Percentiles rank a stretch among this genome's conserved stretches.
Evolutionary conservation across 148 eudicot species (phyloP).

Genomic region (Rhododendron williamsianum): DNA sequence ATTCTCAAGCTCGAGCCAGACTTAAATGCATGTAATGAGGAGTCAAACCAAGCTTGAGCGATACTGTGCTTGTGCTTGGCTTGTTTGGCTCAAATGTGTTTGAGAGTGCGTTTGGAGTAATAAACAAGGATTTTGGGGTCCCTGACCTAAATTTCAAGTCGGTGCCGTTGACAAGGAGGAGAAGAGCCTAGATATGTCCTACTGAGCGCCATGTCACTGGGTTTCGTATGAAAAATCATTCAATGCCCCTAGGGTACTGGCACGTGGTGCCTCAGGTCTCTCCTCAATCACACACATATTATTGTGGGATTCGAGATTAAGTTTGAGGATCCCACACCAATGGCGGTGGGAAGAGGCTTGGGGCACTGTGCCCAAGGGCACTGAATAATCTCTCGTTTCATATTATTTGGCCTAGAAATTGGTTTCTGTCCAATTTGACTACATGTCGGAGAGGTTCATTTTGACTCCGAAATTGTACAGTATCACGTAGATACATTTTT

Average conservation of each 20-base stretch:
- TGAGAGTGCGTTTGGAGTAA: not conserved
- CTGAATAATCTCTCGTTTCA: not conserved
- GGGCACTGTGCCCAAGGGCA: no score
- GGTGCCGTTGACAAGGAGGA: not conserved
- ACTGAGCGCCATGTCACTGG: not conserved
- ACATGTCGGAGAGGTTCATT: not conserved
- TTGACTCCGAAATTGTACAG: not conserved
- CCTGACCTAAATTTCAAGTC: not conserved
- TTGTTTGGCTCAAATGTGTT: not conserved
- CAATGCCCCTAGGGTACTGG: no score
- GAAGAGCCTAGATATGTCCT: not conserved
- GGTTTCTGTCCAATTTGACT: not conserved
- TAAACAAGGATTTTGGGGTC: not conserved
- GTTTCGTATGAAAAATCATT: no score
- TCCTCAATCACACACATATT: no score
- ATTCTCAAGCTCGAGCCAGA: not conserved
- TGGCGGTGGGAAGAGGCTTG: no score
- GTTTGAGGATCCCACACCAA: no score
- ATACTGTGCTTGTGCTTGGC: no score
- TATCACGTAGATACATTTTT: not conserved
- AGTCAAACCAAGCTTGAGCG: not conserved
- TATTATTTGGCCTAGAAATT: not conserved
- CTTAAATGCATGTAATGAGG: no score
- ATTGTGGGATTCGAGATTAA: no score
- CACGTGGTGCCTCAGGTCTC: no score